phyloP scores from a whole-genome alignment of 2,329 filamentous ascomycete species.

The Fusarium sambucinum region DNA sequence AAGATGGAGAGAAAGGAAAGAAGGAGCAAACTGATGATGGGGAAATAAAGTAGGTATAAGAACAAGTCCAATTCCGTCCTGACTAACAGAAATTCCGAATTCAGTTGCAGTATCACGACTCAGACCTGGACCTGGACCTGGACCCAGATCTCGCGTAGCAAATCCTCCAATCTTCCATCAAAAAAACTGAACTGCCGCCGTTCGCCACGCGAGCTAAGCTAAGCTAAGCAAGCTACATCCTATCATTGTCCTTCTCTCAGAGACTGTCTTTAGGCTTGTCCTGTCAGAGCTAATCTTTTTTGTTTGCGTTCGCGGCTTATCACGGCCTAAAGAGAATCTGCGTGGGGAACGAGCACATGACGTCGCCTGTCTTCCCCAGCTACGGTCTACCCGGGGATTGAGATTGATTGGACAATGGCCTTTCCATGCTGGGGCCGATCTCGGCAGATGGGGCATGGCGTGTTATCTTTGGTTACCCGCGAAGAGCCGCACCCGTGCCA shows the following conservation, averaged over 20 bases:
- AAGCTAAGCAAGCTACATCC: constrained; percentile 13
- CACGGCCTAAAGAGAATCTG: constrained; percentile 45
- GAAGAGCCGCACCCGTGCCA: constrained; percentile 43
- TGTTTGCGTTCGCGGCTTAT: constrained; percentile 47
- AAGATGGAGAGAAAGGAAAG: constrained; percentile 18
- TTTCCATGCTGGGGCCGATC: constrained; percentile 36
- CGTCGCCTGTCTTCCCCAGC: constrained; percentile 38
- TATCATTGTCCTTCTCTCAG: neutral
- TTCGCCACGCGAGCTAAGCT: constrained; percentile 28
- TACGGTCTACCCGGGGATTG: constrained; percentile 17
- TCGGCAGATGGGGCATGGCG: constrained; percentile 36
- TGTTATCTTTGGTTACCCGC: constrained; percentile 38
- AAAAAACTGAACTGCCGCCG: constrained; percentile 9
- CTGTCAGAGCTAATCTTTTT: constrained; percentile 24
- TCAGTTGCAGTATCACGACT: constrained; percentile 27
- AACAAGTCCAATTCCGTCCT: constrained; percentile 9
- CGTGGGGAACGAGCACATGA: constrained; percentile 43
- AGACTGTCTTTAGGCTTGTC: neutral
- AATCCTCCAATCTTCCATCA: constrained; percentile 10
- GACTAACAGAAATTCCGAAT: constrained; percentile 37
- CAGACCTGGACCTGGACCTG: neutral
- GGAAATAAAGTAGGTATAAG: constrained; percentile 18
- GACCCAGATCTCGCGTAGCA: constrained; percentile 16
- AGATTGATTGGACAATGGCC: constrained; percentile 46
- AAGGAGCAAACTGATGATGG: constrained; percentile 7